Base-by-base conservation (phyloP, 148 eudicot species). In the Hydrangea macrophylla region DNA sequence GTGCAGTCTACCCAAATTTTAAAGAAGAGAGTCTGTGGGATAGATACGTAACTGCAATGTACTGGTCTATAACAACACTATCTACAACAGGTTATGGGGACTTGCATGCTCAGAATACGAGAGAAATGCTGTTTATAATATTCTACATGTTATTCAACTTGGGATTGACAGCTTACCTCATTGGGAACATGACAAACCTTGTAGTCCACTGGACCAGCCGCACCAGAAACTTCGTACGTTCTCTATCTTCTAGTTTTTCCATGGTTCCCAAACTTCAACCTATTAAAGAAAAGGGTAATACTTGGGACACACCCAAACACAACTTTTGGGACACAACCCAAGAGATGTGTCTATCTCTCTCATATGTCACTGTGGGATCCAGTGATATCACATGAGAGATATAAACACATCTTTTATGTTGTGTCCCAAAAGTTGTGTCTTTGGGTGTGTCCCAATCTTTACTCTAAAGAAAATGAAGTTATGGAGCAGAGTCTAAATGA, bases 111-210 rank as follows among this genome's bases (percentile, higher is more conserved):
- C 79, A 84, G 48, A 93, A 93, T 70, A 61, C 88, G 20, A 71
- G 81, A 62, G 98, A 93, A 82, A 93, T 93, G 98, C 13, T 90
- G 12, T 88, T 93, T 60, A 83, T 64, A 40, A 85, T 85, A 45
- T 75, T 81, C 27, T 93, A 80, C 78, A 90, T 93, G 96, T 76
- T 93, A 18, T 93, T 93, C 87, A 90, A 93, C 75, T 73, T 90
- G 37, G 96, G 96, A 25, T 76, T 93, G 65, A 90, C 95, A n/a
- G 82, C 98, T 0, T 93, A 93, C 81, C 77, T 93, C 65, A 90
- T 93, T 36, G 96, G 98, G 20, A 93, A 93, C 79, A 93, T 93
- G 98, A 93, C 98, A 10, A 93, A 90, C 60, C 89, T 93, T 39
- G 92, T 93, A 1, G 98, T 93, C 68, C 89, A 88, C 39, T 73